A percentile compares a stretch with the other conserved stretches of the same genome.
phyloP scores from a whole-genome alignment of 73 alveolate species.

The Paramecium sonneborni region DNA sequence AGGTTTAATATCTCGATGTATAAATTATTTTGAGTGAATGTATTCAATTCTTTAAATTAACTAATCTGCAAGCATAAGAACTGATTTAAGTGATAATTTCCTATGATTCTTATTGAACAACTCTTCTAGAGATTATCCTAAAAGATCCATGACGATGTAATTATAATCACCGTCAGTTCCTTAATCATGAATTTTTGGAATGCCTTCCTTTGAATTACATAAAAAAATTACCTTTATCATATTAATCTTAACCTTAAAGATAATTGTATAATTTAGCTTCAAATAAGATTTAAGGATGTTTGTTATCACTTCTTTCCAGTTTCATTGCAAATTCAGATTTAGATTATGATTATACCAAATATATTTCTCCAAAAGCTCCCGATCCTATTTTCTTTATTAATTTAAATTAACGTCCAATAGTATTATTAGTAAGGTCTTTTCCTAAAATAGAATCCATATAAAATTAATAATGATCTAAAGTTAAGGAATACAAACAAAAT shows the following conservation, averaged over 20 bases:
- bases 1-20: conserved; percentile 92
- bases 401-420: conserved; percentile 75
- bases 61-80: conserved; percentile 59
- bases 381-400: conserved; percentile 79
- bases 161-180: conserved; percentile 82
- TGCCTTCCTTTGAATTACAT: conserved; percentile 41
- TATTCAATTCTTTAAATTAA: conserved; percentile 58
- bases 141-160: conserved; percentile 85
- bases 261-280: conserved; percentile 69
- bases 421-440: conserved; percentile 50
- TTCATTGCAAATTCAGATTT: conserved; percentile 78
- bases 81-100: conserved; percentile 57
- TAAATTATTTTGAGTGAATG: conserved; percentile 74
- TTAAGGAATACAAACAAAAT: neutral
- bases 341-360: conserved; percentile 57
- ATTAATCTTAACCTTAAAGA: conserved; percentile 43
- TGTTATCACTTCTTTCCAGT: conserved; percentile 73
- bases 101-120: conserved; percentile 75
- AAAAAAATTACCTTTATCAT: conserved; percentile 31
- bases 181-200: conserved; percentile 63
- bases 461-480: conserved; percentile 25
- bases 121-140: conserved; percentile 93
- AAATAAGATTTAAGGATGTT: conserved; percentile 66
- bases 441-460: conserved; percentile 37
- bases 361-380: conserved; percentile 93